Conservation (phyloP, 1,284 basidiomycete species). For the Butyriboletus appendiculatus region DNA sequence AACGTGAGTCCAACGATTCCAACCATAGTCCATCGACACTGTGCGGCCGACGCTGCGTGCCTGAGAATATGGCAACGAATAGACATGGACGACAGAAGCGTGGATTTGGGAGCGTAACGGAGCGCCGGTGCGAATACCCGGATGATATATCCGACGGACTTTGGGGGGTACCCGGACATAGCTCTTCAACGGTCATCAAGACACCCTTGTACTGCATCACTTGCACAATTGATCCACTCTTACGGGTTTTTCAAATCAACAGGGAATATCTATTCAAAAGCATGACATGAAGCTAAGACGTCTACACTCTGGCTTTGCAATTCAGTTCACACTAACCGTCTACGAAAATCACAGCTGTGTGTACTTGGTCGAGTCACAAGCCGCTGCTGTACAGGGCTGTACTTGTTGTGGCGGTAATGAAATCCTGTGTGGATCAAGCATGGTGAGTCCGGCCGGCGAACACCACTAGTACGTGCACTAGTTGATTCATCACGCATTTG, state of each 20-base stretch:
- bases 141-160: background rate
- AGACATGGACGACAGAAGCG: background rate
- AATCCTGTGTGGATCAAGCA: constrained; percentile 15
- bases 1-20: background rate
- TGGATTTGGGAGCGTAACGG: background rate
- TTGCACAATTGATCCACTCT: background rate
- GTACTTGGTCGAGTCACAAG: background rate
- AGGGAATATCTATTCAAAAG: background rate
- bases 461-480: background rate
- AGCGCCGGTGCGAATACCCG: background rate
- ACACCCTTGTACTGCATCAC: background rate
- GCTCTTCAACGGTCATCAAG: background rate
- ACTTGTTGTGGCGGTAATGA: constrained; percentile 10
- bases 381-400: constrained; percentile 25
- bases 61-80: background rate
- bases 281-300: constrained; percentile 3
- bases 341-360: background rate
- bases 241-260: background rate
- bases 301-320: background rate
- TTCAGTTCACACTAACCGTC: background rate
- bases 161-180: background rate
- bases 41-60: constrained; percentile 9
- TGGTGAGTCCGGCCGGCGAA: background rate
- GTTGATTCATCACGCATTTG: background rate
- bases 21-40: background rate